Evolutionary conservation across 108 stramenopile genomes (phyloP), one percentile per base, ranked within the genome.

Genomic region (Chaetoceros muelleri): DNA sequence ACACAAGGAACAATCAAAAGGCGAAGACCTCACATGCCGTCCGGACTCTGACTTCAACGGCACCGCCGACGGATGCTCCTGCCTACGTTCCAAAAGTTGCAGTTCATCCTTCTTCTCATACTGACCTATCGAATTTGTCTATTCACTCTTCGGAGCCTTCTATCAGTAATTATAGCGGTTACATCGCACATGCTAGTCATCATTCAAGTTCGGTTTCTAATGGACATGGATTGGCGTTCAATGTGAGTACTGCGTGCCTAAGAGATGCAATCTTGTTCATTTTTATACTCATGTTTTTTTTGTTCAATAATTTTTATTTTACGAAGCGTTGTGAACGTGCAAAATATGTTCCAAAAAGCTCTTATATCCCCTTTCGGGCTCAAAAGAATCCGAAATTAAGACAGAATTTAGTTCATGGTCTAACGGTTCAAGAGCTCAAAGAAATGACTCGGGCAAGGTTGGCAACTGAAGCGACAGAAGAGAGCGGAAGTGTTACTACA

Each of bases 371-470:
- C 49, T 16, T 26, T 51, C 5, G 16, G 16, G 23, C 16, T 10
- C 25, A 24, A 25, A 26, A 10, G 16, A 16, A 8, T 25, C 10
- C 8, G 5, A 25, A 24, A 25, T 25, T 10, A 50, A 68, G 72
- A 24, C 55, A 55, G 59, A 86, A 87, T 51, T 65, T 95, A 28
- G 87, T 90, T 46, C 94, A 92, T 57, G 90, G 94, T 20, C 70
- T 95, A 25, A 95, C 94, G 2, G 94, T 95, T 8, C 79, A 90
- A 53, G 94, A 95, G 69, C 72, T 95, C 46, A 95, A 95, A 62
- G 86, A 92, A 64, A 85, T 95, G 86, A 95, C 94, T 17, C 82
- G 84, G 57, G 87, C 90, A 17, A 56, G 90, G 44, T 76, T 87
- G 23, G 85, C 88, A 27, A 76, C 77, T 0, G 85, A 90, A 57